Base-by-base conservation (phyloP, 768 basidiomycete genomes). In the Leucocoprinus leucothites region DNA sequence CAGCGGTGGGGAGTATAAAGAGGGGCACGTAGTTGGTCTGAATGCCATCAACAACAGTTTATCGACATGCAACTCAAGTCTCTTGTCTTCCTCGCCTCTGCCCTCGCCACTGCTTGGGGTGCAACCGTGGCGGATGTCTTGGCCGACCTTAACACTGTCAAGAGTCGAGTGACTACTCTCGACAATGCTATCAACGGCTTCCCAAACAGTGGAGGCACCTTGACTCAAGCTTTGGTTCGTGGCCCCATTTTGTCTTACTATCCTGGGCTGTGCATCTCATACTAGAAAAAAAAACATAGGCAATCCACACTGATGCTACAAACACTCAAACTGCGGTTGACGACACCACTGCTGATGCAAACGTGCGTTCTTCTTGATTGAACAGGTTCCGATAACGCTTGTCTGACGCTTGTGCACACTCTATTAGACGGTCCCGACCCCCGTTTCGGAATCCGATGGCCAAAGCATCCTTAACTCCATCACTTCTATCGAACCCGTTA, bases 171-270 rank as follows among this genome's bases (percentile, higher is more conserved):
- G 3, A 68, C 63, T 9, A 58, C 59, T 22, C 65, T 74, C 13
- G 64, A 72, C 51, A 61, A 50, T 21, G 57, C 63, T 2, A 69
- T 76, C 51, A 60, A 63, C 16, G 64, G 63, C 7, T 71, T 68
- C 66, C 66, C 72, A 3, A 26, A 47, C 21, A 58, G 59, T 9
- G 68, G 65, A 1, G 61, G 60, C 45, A 62, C 57, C 28, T 42
- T 73, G 1, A 8, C 48, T 26, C 26, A 40, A 9, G 71, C 68
- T 35, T 56, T 69, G 48, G 70, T 73, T 45, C 9, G 65, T 50
- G n/a, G 2, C 22, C 14, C 4, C 42, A 28, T 9, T 3, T 18
- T 22, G 14, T 8, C 16, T 21, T 34, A 5, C 21, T 25, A 25
- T 45, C 38, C 38, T 3, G 21, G 2, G 45, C 9, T 2, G 19